These are phyloP conservation scores for Anthracocystis walkeri DNA, from an alignment of 1,284 basidiomycete species.

Conservation along the genomic window DNA sequence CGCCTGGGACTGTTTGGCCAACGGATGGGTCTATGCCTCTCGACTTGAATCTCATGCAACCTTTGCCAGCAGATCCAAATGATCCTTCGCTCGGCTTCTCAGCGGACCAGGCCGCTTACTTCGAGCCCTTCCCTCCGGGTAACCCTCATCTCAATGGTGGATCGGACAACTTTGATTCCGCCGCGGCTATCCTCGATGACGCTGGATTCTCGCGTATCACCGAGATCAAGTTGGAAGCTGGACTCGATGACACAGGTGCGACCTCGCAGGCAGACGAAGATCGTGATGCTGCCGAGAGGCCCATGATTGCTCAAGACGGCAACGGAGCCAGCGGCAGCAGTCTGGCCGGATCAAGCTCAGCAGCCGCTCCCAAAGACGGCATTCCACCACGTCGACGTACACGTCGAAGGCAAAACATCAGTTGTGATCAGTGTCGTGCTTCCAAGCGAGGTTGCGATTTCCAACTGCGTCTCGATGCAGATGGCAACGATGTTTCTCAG, in stretches of 20 bases:
- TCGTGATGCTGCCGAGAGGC: background rate
- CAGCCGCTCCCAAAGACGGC: slow-evolving; percentile 25
- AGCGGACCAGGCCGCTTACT: slow-evolving; percentile 16
- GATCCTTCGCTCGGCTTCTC: slow-evolving; percentile 17
- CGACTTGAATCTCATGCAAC: slow-evolving; percentile 19
- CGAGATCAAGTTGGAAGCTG: slow-evolving; percentile 31
- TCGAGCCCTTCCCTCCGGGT: slow-evolving; percentile 18
- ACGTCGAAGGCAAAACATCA: slow-evolving; percentile 52
- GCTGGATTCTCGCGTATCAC: slow-evolving; percentile 33
- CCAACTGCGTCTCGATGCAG: slow-evolving; percentile 48
- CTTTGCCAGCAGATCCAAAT: slow-evolving; percentile 13
- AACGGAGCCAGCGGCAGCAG: background rate
- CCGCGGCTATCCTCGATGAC: slow-evolving; percentile 40
- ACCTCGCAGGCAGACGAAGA: slow-evolving; percentile 2
- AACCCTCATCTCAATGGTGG: slow-evolving; percentile 4
- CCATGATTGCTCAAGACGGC: background rate
- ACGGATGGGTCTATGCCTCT: slow-evolving; percentile 27
- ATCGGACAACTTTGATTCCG: slow-evolving; percentile 25
- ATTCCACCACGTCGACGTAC: slow-evolving; percentile 44
- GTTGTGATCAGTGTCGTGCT: slow-evolving; percentile 55
- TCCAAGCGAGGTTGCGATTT: slow-evolving; percentile 56
- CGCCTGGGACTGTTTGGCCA: slow-evolving; percentile 21
- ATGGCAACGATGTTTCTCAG: slow-evolving; percentile 40
- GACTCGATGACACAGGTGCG: background rate
- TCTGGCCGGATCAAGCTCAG: slow-evolving; percentile 6